These are phyloP conservation scores for Dicorynia guianensis DNA, from an alignment of 306 rosid genomes.

Conservation along the genomic window DNA sequence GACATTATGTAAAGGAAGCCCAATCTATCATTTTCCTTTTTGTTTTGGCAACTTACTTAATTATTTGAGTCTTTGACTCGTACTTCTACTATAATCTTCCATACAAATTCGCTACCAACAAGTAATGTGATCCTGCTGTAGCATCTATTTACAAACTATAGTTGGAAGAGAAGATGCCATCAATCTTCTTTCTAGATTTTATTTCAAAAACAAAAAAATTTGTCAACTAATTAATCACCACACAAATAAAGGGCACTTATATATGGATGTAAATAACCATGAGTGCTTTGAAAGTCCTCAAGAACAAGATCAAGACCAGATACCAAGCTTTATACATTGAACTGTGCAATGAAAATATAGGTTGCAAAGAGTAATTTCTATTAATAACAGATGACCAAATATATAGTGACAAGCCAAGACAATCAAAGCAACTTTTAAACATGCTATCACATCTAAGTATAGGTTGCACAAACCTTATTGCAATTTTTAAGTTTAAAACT, in stretches of 20 bases:
- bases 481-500: background rate
- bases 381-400: background rate
- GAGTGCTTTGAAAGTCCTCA: background rate
- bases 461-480: background rate
- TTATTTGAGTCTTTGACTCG: too few relatives aligned
- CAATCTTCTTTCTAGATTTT: background rate
- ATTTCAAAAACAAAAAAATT: background rate
- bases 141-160: background rate
- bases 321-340: background rate
- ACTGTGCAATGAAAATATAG: background rate
- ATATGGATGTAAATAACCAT: background rate
- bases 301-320: background rate
- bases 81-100: background rate
- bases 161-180: background rate
- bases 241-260: background rate
- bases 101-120: background rate
- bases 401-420: background rate
- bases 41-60: too few relatives aligned
- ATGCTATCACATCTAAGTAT: background rate
- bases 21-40: too few relatives aligned
- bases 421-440: background rate
- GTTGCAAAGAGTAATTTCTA: background rate
- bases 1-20: too few relatives aligned
- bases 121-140: background rate
- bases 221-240: background rate